Conservation (phyloP, 208 protist species). For the Leishmania gerbilli region DNA sequence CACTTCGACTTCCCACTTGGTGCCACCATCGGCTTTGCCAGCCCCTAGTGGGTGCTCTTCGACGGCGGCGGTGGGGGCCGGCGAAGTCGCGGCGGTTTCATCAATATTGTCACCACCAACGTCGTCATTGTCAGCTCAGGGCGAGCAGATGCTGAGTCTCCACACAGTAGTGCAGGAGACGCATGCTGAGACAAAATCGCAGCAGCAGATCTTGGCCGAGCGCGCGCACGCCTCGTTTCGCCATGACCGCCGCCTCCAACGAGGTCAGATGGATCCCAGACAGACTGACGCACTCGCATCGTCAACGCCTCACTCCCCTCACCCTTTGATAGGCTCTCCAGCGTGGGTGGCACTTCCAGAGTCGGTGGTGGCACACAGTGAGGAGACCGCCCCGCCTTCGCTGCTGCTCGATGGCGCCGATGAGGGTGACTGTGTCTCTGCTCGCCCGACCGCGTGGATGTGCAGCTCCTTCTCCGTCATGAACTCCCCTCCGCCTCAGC, state of each 20-base stretch:
- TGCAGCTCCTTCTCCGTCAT: background rate
- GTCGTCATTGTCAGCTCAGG: background rate
- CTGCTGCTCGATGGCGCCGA: background rate
- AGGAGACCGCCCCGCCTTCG: background rate
- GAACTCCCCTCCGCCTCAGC: conserved; percentile 2
- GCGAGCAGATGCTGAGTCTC: background rate
- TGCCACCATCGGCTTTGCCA: background rate
- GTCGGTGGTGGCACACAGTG: background rate
- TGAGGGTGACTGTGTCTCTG: background rate
- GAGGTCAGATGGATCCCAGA: background rate
- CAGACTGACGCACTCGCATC: background rate
- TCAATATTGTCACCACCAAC: background rate
- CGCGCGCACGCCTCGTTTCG: conserved; percentile 37
- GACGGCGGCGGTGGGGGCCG: background rate
- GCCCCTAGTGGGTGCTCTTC: background rate
- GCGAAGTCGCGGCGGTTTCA: background rate
- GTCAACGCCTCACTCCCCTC: background rate
- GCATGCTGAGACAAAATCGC: background rate
- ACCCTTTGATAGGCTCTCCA: background rate
- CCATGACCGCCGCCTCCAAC: conserved; percentile 31
- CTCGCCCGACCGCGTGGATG: background rate
- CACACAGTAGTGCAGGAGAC: background rate
- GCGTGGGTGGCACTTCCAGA: conserved; percentile 14
- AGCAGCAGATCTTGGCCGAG: conserved; percentile 14
- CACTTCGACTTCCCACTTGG: background rate